Evolutionary conservation across 805 yeast genomes (phyloP).

Genomic region (Wickerhamomyces bovis): DNA sequence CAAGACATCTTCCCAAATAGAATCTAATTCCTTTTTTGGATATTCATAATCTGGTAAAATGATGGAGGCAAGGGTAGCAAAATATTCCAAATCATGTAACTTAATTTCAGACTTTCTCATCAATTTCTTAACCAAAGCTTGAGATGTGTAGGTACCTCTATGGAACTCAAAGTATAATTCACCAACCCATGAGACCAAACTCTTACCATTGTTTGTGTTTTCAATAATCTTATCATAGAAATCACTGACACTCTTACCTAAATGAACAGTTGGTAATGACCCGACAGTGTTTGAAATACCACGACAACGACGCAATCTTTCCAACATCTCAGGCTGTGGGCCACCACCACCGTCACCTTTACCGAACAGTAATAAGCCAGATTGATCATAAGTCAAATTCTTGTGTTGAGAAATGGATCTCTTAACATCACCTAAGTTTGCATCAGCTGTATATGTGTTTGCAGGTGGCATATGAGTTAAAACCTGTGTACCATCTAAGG

Average conservation of each 20-base stretch:
- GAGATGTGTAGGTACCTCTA: constrained; percentile 95
- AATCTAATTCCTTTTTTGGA: constrained; percentile 62
- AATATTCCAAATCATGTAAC: constrained; percentile 78
- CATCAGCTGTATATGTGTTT: constrained; percentile 89
- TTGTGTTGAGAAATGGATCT: constrained; percentile 79
- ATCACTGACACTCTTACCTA: constrained; percentile 69
- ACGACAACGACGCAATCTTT: constrained; percentile 84
- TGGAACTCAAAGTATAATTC: constrained; percentile 93
- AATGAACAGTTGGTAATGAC: constrained; percentile 70
- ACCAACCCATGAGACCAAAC: constrained; percentile 85
- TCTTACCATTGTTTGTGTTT: constrained; percentile 57
- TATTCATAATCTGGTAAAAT: constrained; percentile 47
- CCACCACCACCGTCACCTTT: constrained; percentile 99
- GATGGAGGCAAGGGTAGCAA: constrained; percentile 71
- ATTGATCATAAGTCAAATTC: constrained; percentile 72
- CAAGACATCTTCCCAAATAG: constrained; percentile 82
- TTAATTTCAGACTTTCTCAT: constrained; percentile 73
- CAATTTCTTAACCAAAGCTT: constrained; percentile 75
- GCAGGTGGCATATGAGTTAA: constrained; percentile 98
- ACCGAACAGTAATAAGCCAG: constrained; percentile 80
- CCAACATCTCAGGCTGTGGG: constrained; percentile 89
- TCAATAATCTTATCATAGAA: constrained; percentile 64
- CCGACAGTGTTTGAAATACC: constrained; percentile 81
- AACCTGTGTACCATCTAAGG: constrained; percentile 89
- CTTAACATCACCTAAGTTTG: constrained; percentile 88